Conservation (phyloP, 306 rosid genomes). For the Prunus salicina region DNA sequence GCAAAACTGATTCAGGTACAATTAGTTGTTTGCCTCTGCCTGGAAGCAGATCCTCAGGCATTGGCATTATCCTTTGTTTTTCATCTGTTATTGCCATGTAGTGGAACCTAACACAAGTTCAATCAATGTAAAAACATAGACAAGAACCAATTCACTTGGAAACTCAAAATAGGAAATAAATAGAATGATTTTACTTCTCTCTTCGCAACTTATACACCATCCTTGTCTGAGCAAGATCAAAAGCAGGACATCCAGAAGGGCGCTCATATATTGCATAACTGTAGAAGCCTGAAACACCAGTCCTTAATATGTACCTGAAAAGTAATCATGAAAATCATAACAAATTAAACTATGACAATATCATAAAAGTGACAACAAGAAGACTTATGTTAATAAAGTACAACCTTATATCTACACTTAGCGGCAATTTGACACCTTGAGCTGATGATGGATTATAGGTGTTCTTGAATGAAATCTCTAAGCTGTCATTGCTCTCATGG, state of each 20-base stretch:
- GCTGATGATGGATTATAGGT: conserved; percentile 19
- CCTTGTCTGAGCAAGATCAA: conserved; percentile 51
- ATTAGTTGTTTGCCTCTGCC: conserved; percentile 42
- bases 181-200: conserved; percentile 28
- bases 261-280: conserved; percentile 41
- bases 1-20: conserved; percentile 49
- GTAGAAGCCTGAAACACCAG: conserved; percentile 46
- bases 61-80: conserved; percentile 49
- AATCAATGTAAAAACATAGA: not conserved
- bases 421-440: conserved; percentile 27
- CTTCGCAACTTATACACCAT: conserved; percentile 40
- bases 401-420: conserved; percentile 42
- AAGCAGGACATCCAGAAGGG: conserved; percentile 27
- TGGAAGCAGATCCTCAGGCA: conserved; percentile 43
- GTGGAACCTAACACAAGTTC: conserved; percentile 33
- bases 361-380: not conserved
- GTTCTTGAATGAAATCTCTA: conserved; percentile 36
- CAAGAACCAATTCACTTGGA: not conserved
- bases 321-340: not conserved
- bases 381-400: not conserved
- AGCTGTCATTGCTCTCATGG: conserved; percentile 20
- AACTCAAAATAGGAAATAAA: not conserved
- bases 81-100: conserved; percentile 50
- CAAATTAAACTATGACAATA: not conserved
- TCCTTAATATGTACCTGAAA: conserved; percentile 37